These are phyloP conservation scores for Adansonia rubrostipa DNA, from an alignment of 441 rosid species.

Conservation along the genomic window DNA sequence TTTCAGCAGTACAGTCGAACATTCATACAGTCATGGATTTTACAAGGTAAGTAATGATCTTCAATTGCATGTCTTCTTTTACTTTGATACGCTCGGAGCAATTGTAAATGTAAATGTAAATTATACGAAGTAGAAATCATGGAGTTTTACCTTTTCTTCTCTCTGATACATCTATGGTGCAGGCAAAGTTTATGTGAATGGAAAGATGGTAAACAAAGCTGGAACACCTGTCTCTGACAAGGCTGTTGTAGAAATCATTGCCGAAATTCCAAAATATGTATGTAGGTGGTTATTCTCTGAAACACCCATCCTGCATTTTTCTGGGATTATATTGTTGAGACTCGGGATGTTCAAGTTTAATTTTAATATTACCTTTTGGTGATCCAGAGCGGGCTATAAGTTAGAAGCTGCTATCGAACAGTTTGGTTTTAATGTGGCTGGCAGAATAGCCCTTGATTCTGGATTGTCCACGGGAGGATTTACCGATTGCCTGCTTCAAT, in stretches of 20 bases:
- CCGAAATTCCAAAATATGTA: constrained; percentile 91
- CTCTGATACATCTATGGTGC: neutral
- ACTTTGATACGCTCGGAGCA: neutral
- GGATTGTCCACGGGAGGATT: constrained; percentile 98
- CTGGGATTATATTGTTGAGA: constrained; percentile 11
- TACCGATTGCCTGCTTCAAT: constrained; percentile 90
- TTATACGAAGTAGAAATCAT: neutral
- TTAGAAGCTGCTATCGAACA: constrained; percentile 94
- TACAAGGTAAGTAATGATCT: constrained; percentile 65
- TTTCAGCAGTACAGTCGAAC: constrained; percentile 86
- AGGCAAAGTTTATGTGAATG: constrained; percentile 92
- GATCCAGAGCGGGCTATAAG: constrained; percentile 85
- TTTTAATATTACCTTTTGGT: constrained; percentile 21
- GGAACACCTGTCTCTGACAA: constrained; percentile 79
- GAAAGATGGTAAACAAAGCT: constrained; percentile 82
- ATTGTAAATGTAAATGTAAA: neutral
- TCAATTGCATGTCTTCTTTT: constrained; percentile 8
- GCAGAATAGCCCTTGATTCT: constrained; percentile 91
- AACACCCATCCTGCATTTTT: constrained; percentile 26
- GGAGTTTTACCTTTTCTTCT: neutral
- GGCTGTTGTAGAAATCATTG: constrained; percentile 70
- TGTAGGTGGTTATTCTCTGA: constrained; percentile 85
- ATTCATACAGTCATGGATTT: constrained; percentile 82
- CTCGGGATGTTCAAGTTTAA: constrained; percentile 11
- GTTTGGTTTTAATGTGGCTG: constrained; percentile 75